These are phyloP conservation scores for Thalassiosira hispida DNA, from an alignment of 352 stramenopile genomes.

Conservation along the genomic window DNA sequence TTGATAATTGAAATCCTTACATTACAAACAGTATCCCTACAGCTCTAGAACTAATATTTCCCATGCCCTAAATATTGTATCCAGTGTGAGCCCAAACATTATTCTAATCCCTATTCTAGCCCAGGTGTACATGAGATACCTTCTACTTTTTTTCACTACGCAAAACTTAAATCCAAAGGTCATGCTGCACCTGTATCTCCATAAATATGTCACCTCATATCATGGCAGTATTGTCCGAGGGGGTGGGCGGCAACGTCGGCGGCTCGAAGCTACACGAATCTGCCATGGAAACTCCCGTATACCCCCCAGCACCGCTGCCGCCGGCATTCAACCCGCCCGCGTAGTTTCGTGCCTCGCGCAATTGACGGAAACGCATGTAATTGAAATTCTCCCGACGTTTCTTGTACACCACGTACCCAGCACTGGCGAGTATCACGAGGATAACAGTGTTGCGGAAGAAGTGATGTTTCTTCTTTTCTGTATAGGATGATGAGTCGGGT, in stretches of 20 bases:
- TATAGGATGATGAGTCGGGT: slow-evolving; percentile 12
- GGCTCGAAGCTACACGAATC: slow-evolving; percentile 72
- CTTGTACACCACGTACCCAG: slow-evolving; percentile 65
- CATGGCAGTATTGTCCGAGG: slow-evolving; percentile 38
- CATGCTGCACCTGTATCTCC: too few relatives aligned
- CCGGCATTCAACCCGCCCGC: slow-evolving; percentile 36
- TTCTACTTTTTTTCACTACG: too few relatives aligned
- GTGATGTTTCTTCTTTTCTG: slow-evolving; percentile 55
- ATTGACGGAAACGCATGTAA: slow-evolving; percentile 69
- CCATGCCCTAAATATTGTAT: too few relatives aligned
- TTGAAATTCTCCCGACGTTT: slow-evolving; percentile 63
- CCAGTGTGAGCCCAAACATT: too few relatives aligned
- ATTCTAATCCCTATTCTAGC: too few relatives aligned
- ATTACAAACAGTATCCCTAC: too few relatives aligned
- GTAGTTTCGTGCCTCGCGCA: slow-evolving; percentile 48
- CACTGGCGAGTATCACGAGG: slow-evolving; percentile 41
- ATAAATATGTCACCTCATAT: slow-evolving; percentile 24
- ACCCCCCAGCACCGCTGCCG: slow-evolving; percentile 57
- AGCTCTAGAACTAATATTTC: too few relatives aligned
- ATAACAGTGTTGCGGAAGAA: slow-evolving; percentile 65
- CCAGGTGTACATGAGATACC: too few relatives aligned
- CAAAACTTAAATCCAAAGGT: too few relatives aligned
- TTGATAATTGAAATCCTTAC: too few relatives aligned
- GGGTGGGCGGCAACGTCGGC: slow-evolving; percentile 70
- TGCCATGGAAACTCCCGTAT: slow-evolving; percentile 49